Evolutionary conservation across 345 rosid species (phyloP).

Genomic region (Hibiscus syriacus): DNA sequence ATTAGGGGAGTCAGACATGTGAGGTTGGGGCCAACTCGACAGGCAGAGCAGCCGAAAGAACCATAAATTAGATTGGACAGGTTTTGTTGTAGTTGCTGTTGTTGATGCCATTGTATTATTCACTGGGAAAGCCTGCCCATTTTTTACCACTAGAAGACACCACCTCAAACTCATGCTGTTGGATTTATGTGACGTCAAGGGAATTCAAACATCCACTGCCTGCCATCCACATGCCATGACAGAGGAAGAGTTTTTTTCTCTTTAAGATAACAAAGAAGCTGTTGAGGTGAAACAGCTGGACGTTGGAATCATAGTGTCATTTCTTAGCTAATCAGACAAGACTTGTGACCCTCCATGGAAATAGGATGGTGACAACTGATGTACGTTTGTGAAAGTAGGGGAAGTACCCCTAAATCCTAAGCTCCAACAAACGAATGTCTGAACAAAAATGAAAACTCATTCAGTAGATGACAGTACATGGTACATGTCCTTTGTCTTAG

Average conservation of each 20-base stretch:
- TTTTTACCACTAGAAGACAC: constrained; percentile 5
- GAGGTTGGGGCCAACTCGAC: neutral
- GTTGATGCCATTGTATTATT: constrained; percentile 5
- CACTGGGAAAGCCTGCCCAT: neutral
- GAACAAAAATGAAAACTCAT: neutral
- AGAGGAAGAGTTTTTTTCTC: too few species aligned
- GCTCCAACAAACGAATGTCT: neutral
- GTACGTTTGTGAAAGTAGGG: neutral
- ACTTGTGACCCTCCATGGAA: neutral
- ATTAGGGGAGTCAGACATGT: neutral
- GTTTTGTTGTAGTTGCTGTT: neutral
- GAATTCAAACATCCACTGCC: neutral
- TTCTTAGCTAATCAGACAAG: neutral
- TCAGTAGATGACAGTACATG: too few species aligned
- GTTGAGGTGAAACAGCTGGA: neutral
- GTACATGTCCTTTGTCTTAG: neutral
- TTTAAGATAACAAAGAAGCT: too few species aligned
- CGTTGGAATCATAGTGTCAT: neutral
- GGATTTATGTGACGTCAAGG: constrained; percentile 1
- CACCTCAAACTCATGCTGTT: constrained; percentile 2
- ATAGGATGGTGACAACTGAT: neutral
- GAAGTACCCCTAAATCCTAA: neutral
- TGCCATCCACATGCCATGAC: neutral
- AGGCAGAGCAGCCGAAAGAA: neutral
- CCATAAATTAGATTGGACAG: neutral